Conservation (phyloP, 495 filamentous ascomycete genomes). For the Extremus antarcticus region DNA sequence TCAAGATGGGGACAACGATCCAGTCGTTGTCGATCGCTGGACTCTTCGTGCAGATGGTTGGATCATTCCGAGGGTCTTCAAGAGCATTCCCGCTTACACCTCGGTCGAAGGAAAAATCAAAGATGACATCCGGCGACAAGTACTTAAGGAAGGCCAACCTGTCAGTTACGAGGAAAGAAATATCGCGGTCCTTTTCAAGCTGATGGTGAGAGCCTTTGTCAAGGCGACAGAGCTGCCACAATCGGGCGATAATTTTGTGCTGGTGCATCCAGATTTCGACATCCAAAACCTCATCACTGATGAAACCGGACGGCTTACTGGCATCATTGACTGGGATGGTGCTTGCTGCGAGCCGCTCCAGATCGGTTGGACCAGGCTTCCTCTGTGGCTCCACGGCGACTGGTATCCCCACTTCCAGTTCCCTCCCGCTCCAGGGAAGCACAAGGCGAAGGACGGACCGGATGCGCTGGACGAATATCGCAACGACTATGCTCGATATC, state of each 20-base stretch:
- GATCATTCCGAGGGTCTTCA: neutral
- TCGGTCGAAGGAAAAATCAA: neutral
- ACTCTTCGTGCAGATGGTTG: neutral
- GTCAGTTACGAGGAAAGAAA: neutral
- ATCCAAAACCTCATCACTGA: neutral
- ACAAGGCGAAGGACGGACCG: neutral
- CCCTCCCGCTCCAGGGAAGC: neutral
- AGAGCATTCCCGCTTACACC: neutral
- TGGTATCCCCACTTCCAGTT: neutral
- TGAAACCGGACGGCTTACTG: neutral
- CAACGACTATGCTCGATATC: neutral
- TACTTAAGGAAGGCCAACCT: neutral
- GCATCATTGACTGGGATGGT: constrained; percentile 1
- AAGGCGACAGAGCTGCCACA: neutral
- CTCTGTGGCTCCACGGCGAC: neutral
- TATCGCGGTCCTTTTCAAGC: neutral
- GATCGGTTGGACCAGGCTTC: neutral
- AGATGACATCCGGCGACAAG: neutral
- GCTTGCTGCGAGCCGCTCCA: neutral
- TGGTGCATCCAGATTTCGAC: neutral
- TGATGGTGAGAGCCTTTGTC: neutral
- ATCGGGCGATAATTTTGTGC: neutral
- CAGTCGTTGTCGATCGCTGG: neutral
- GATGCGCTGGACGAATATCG: neutral
- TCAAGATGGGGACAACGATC: neutral